Conservation (phyloP, 305 asterid genomes). For the Solanum hybrid region DNA sequence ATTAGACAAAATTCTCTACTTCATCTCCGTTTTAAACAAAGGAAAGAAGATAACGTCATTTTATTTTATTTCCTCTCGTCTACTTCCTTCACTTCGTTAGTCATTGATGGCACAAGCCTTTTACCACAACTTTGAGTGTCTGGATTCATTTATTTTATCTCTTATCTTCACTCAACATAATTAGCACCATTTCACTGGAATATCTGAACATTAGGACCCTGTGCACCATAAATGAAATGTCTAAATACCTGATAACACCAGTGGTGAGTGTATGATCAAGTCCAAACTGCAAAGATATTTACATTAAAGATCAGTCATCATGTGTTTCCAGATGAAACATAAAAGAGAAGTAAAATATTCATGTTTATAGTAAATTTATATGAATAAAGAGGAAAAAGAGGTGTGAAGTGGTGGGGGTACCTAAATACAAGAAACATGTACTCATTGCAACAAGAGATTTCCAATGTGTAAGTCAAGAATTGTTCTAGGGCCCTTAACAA, state of each 20-base stretch:
- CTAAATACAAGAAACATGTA: neutral
- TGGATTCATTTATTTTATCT: neutral
- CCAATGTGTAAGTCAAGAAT: neutral
- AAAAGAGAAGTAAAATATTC: neutral
- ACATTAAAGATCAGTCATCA: neutral
- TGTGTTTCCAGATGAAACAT: neutral
- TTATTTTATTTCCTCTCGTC: neutral
- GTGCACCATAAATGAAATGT: neutral
- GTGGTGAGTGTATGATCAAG: slow-evolving; percentile 98
- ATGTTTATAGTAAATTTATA: neutral
- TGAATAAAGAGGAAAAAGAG: neutral
- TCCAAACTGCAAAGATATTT: slow-evolving; percentile 60
- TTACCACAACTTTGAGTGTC: neutral
- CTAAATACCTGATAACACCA: slow-evolving; percentile 87
- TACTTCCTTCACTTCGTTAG: neutral
- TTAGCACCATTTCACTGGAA: neutral
- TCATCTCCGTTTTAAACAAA: neutral
- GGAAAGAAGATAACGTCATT: neutral
- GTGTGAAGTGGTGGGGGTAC: neutral
- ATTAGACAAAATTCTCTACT: neutral
- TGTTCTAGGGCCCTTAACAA: neutral
- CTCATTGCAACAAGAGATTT: neutral
- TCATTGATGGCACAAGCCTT: neutral
- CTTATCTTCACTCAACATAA: neutral
- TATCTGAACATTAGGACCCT: neutral